These are phyloP conservation scores for Atkinsonella hypoxylon DNA, from an alignment of 2,329 filamentous ascomycete species.

Conservation along the genomic window DNA sequence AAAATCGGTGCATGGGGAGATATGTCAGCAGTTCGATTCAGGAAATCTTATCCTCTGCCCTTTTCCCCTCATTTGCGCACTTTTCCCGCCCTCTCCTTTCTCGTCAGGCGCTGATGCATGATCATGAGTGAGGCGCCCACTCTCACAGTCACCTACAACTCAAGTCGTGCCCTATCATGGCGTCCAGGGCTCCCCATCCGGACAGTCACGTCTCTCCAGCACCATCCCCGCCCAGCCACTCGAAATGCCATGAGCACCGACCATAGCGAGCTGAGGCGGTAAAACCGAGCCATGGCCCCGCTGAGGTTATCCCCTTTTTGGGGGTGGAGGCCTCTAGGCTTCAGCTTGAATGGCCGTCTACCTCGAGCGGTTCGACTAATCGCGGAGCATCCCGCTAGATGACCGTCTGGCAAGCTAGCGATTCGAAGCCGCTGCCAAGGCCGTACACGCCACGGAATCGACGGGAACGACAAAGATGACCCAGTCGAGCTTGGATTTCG, in stretches of 20 bases:
- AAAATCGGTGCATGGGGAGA: not conserved
- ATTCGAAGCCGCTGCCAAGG: not conserved
- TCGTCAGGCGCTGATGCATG: conserved; percentile 3
- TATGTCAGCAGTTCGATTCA: not conserved
- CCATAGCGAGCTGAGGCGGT: not conserved
- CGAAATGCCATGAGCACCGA: not conserved
- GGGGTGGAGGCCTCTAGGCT: conserved; percentile 1
- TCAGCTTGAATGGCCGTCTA: not conserved
- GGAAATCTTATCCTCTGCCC: not conserved
- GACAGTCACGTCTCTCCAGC: not conserved
- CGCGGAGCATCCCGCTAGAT: conserved; percentile 2
- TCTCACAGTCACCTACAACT: not conserved
- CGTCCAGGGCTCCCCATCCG: not conserved
- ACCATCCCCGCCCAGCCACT: not conserved
- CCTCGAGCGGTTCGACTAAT: not conserved
- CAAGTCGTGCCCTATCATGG: conserved; percentile 5
- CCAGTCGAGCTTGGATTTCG: too few species aligned
- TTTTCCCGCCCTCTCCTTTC: not conserved
- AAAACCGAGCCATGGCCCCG: not conserved
- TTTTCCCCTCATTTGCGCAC: not conserved
- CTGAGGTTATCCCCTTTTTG: conserved; percentile 3
- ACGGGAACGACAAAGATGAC: not conserved
- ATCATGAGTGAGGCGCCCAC: conserved; percentile 1
- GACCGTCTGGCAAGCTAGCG: too few species aligned
- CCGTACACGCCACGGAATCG: not conserved